Base-by-base conservation (phyloP, 257 asterid genomes). In the Apocynum venetum region DNA sequence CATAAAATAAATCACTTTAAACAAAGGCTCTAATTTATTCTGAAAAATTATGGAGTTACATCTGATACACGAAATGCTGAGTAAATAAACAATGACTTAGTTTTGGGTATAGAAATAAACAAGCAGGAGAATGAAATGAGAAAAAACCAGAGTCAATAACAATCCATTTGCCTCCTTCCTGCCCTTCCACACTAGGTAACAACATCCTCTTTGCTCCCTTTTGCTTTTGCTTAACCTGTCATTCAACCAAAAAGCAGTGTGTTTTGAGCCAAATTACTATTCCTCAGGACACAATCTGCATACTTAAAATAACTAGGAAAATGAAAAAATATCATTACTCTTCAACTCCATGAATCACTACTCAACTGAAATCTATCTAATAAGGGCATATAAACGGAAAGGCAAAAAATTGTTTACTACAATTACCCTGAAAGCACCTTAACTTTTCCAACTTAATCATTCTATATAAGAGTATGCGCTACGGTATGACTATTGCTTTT, bases 181-280 rank as follows among this genome's bases (percentile, higher is more conserved):
- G 92, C 78, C 99, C 99, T 57, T 90, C 97, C 85, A 95, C 99
- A 73, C 90, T 82, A 17, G 99, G 99, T 76, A 93, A 83, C 86
- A 91, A 31, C 93, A 91, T 87, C 84, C 92, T 91, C 86, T 87
- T 89, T 38, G 87, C 96, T 79, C 99, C 99, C 81, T 79, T 89
- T 82, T 95, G 99, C 91, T 91, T 95, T 82, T 93, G 97, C 87
- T 95, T 95, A 83, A 91, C 96, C 98, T 94, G 85, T 67, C 83
- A 78, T 78, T 51, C 48, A 85, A 76, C 77, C 60, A 80, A 84
- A 79, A 31, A 72, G 19, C 74, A 68, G 15, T 20, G 15, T n/a
- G 43, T 43, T 15, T 14, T 43, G 53, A 8, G 20, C 53, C 59
- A 64, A 61, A 70, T 25, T 12, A 25, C 69, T 51, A 31, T 15